phyloP scores from a whole-genome alignment of 768 basidiomycete genomes.

The Leccinellum albellum region DNA sequence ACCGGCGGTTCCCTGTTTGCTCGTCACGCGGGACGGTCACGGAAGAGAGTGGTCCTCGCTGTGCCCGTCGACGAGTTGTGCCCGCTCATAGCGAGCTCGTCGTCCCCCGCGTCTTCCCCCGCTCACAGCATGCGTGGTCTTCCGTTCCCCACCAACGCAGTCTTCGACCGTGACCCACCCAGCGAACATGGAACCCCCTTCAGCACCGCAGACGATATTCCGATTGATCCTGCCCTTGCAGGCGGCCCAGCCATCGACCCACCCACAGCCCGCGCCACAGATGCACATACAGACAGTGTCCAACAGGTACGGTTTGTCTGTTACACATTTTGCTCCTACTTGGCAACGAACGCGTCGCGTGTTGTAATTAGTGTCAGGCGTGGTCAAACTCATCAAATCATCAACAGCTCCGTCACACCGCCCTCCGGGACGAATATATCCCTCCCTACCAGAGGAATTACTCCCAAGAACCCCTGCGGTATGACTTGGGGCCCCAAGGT shows the following conservation, averaged over 20 bases:
- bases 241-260: conserved; percentile 49
- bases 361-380: conserved; percentile 38
- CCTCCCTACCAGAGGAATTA: conserved; percentile 16
- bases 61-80: conserved; percentile 37
- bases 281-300: conserved; percentile 8
- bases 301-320: conserved; percentile 38
- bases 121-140: conserved; percentile 52
- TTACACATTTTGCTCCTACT: conserved; percentile 16
- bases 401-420: conserved; percentile 24
- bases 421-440: conserved; percentile 30
- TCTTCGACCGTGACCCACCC: conserved; percentile 52
- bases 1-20: conserved; percentile 21
- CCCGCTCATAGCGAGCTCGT: conserved; percentile 13
- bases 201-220: conserved; percentile 61
- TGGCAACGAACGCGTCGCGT: conserved; percentile 67
- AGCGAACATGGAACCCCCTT: conserved; percentile 59
- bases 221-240: conserved; percentile 76
- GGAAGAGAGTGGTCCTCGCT: conserved; percentile 30
- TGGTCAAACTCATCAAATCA: conserved; percentile 20
- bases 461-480: conserved; percentile 43
- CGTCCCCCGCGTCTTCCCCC: conserved; percentile 10
- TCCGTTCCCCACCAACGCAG: conserved; percentile 42
- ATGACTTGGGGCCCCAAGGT: conserved; percentile 74
- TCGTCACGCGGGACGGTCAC: conserved; percentile 33
- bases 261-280: conserved; percentile 36